A percentile compares a stretch with the other conserved stretches of the same genome.
Conservation (phyloP, 306 rosid species). For the Lithocarpus polystachyus region DNA sequence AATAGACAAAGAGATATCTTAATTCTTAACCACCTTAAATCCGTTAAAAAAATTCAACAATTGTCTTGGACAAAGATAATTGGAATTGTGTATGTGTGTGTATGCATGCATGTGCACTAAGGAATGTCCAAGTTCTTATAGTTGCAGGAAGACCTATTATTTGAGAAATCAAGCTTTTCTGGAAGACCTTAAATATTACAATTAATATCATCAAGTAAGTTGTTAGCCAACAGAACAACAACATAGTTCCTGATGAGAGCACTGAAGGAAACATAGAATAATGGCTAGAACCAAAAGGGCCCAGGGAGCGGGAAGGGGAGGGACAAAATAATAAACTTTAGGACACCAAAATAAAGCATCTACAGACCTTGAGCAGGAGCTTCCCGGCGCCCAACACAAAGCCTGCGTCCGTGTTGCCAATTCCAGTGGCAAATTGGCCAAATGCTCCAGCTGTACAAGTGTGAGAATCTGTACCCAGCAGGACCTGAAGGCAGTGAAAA, state of each 20-base stretch:
- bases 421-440: slow-evolving; percentile 97
- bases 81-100: too few species aligned
- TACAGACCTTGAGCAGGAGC: slow-evolving; percentile 75
- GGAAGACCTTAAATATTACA: too few species aligned
- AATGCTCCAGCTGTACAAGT: slow-evolving; percentile 98
- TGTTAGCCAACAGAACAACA: neutral
- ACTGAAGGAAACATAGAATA: neutral
- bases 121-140: too few species aligned
- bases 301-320: neutral
- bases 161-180: neutral
- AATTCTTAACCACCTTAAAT: neutral
- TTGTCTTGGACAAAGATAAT: neutral
- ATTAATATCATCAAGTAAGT: neutral
- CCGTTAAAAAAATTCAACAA: neutral
- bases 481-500: slow-evolving; percentile 49
- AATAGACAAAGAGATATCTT: neutral
- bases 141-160: neutral
- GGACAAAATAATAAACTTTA: neutral
- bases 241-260: neutral
- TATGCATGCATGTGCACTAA: too few species aligned
- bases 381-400: slow-evolving; percentile 90
- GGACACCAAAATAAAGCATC: neutral
- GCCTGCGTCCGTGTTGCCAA: slow-evolving; percentile 94
- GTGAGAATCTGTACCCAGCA: slow-evolving; percentile 96
- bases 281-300: neutral